Percentiles rank a stretch among this genome's conserved stretches.
phyloP scores from a whole-genome alignment of 1,284 basidiomycete genomes.

The Inonotus hispidus region DNA sequence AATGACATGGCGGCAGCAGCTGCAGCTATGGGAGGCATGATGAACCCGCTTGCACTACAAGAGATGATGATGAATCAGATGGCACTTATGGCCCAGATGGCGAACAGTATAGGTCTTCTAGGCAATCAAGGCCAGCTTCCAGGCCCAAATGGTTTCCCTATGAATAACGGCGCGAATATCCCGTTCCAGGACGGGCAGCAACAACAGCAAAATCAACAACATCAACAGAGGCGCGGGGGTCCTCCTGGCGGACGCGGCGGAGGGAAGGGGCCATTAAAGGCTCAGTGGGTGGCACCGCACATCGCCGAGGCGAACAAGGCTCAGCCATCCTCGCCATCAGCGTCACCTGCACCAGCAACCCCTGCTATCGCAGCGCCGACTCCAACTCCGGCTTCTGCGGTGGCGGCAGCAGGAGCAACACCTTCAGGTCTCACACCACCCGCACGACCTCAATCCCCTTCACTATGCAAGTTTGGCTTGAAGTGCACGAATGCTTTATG shows the following conservation, averaged over 20 bases:
- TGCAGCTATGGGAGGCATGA: conserved; percentile 31
- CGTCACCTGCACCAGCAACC: conserved; percentile 19
- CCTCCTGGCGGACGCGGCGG: conserved; percentile 23
- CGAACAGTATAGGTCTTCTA: conserved; percentile 66
- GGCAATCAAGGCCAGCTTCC: conserved; percentile 50
- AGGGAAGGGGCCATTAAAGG: conserved; percentile 13
- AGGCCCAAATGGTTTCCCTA: conserved; percentile 43
- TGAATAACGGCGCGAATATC: conserved; percentile 35
- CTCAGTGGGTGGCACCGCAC: conserved; percentile 14
- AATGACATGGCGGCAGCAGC: conserved; percentile 43
- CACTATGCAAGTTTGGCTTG: conserved; percentile 84
- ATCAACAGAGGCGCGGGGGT: conserved; percentile 33
- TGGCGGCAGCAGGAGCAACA: conserved; percentile 29
- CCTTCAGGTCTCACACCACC: conserved; percentile 50
- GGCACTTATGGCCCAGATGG: conserved; percentile 81
- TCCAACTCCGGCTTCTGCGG: conserved; percentile 28
- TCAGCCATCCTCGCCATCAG: conserved; percentile 22
- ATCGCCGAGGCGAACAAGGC: conserved; percentile 12
- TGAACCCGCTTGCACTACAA: conserved; percentile 67
- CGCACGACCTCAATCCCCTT: conserved; percentile 77
- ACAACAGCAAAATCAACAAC: conserved; percentile 25
- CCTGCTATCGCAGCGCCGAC: conserved; percentile 32
- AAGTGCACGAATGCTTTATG: conserved; percentile 88
- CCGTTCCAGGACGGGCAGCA: conserved; percentile 24
- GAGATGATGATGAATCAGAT: conserved; percentile 85